These are phyloP conservation scores for Termitomyces sp. DNA, from an alignment of 768 basidiomycete genomes.

Conservation along the genomic window DNA sequence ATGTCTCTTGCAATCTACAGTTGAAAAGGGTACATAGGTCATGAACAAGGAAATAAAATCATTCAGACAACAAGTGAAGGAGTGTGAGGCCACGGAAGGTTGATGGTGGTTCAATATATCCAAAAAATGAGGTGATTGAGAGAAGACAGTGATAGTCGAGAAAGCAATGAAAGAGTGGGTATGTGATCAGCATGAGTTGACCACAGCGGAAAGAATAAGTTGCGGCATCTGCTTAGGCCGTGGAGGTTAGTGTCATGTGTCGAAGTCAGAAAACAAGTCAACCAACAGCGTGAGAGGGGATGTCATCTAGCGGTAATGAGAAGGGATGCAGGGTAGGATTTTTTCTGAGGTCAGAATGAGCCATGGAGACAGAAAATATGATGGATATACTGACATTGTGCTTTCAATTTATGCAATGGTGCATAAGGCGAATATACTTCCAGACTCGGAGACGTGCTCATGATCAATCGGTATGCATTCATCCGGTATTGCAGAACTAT, in stretches of 20 bases:
- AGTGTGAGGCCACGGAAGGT: too few species aligned
- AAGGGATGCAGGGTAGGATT: not conserved
- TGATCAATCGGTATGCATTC: not conserved
- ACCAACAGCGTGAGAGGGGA: not conserved
- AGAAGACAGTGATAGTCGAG: not conserved
- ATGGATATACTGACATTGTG: not conserved
- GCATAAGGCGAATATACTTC: not conserved
- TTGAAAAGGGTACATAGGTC: too few species aligned
- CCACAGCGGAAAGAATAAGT: not conserved
- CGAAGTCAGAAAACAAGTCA: not conserved
- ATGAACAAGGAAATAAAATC: too few species aligned
- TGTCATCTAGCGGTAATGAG: not conserved
- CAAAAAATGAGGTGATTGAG: not conserved
- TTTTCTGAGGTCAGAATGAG: not conserved
- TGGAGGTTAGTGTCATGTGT: not conserved
- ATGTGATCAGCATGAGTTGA: not conserved
- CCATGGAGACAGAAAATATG: not conserved
- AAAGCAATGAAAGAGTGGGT: not conserved
- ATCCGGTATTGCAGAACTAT: not conserved
- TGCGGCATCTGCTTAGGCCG: not conserved
- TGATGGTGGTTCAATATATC: too few species aligned
- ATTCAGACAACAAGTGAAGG: too few species aligned
- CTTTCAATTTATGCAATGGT: not conserved
- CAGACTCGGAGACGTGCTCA: not conserved
- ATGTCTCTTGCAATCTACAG: not conserved